Conservation (phyloP, 2,329 filamentous ascomycete genomes). For the Onygenales sp. region DNA sequence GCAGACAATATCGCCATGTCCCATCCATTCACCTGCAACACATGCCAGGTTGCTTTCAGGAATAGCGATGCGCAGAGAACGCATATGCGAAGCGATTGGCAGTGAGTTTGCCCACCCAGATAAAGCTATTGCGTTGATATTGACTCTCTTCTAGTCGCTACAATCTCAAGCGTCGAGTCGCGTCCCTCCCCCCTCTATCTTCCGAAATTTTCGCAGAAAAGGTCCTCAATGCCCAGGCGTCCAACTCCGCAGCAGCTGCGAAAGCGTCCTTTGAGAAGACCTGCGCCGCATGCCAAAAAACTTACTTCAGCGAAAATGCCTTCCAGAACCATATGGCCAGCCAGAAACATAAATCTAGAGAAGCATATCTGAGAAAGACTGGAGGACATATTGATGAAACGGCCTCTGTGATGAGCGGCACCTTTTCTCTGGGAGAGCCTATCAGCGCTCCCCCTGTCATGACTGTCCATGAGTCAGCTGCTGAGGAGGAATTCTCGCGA, state of each 20-base stretch:
- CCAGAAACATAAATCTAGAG: conserved; percentile 73
- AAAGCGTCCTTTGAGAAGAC: conserved; percentile 79
- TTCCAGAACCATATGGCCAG: conserved; percentile 87
- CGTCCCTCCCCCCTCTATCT: conserved; percentile 61
- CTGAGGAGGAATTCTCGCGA: conserved; percentile 62
- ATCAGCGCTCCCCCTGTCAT: conserved; percentile 32
- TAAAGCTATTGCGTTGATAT: conserved; percentile 11
- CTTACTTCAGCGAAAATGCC: conserved; percentile 93
- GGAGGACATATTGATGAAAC: conserved; percentile 53
- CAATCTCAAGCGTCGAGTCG: conserved; percentile 72
- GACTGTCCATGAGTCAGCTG: conserved; percentile 35
- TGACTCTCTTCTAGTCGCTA: conserved; percentile 56
- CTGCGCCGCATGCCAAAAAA: conserved; percentile 77
- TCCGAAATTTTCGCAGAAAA: conserved; percentile 94
- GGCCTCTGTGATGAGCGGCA: conserved; percentile 69
- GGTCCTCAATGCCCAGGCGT: conserved; percentile 81
- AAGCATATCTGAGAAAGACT: conserved; percentile 40
- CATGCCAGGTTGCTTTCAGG: conserved; percentile 92
- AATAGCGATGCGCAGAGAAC: conserved; percentile 85
- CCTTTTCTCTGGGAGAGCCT: conserved; percentile 82
- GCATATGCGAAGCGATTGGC: conserved; percentile 99
- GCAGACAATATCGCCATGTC: conserved; percentile 34
- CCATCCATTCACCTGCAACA: conserved; percentile 96
- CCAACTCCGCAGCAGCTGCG: conserved; percentile 72
- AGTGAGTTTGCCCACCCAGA: conserved; percentile 51